phyloP scores from a whole-genome alignment of 208 protist genomes.

The Angomonas desouzai region DNA sequence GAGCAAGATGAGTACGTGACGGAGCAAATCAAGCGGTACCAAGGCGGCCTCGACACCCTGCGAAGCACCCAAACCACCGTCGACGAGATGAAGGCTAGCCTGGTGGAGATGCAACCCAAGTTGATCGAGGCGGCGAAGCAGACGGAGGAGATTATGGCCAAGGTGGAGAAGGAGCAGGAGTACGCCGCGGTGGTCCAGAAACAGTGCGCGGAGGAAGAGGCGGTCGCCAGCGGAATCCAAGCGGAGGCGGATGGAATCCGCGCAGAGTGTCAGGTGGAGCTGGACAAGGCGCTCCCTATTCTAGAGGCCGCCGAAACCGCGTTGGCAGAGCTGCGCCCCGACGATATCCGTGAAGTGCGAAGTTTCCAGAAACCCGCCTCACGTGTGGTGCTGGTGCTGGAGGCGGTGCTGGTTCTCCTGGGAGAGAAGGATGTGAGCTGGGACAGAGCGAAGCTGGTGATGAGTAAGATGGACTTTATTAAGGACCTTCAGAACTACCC shows the following conservation, averaged over 20 bases:
- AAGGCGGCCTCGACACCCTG: slow-evolving; percentile 92
- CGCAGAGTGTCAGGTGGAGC: slow-evolving; percentile 90
- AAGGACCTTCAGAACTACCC: slow-evolving; percentile 92
- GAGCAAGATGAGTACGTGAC: slow-evolving; percentile 75
- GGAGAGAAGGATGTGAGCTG: slow-evolving; percentile 92
- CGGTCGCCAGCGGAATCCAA: slow-evolving; percentile 75
- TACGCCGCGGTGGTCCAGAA: slow-evolving; percentile 81
- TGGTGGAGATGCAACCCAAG: slow-evolving; percentile 94
- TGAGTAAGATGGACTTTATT: slow-evolving; percentile 92
- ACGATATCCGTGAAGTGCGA: slow-evolving; percentile 93
- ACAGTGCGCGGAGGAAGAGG: slow-evolving; percentile 86
- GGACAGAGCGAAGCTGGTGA: slow-evolving; percentile 90
- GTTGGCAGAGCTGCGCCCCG: slow-evolving; percentile 89
- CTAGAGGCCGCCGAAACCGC: slow-evolving; percentile 90
- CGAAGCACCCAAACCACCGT: slow-evolving; percentile 92
- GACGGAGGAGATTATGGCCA: slow-evolving; percentile 91
- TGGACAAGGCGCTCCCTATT: slow-evolving; percentile 94
- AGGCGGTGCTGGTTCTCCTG: slow-evolving; percentile 92
- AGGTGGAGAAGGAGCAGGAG: slow-evolving; percentile 89
- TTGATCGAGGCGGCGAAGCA: slow-evolving; percentile 91
- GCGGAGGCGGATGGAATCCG: slow-evolving; percentile 89
- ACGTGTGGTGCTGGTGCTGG: slow-evolving; percentile 90
- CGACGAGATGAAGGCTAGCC: slow-evolving; percentile 93
- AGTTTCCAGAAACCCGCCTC: slow-evolving; percentile 90
- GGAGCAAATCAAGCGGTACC: slow-evolving; percentile 80